phyloP scores from a whole-genome alignment of 176 grass and related monocot species.

The Secale cereale region DNA sequence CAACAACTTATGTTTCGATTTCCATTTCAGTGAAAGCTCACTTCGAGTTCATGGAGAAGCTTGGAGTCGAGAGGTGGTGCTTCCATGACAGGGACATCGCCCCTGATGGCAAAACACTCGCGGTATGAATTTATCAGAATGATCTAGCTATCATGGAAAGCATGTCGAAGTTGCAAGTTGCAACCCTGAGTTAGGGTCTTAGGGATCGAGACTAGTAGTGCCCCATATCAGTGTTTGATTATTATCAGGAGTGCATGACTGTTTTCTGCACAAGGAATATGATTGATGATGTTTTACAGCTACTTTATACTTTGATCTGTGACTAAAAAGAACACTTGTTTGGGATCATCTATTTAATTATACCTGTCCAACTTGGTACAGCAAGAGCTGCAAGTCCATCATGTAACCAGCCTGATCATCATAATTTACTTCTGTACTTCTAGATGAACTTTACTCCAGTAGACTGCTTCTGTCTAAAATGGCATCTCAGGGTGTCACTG shows the following conservation, averaged over 20 bases:
- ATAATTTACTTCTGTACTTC: too few relatives aligned
- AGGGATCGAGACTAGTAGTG: neutral
- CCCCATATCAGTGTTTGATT: neutral
- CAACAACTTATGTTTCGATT: neutral
- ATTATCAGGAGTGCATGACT: neutral
- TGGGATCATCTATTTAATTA: neutral
- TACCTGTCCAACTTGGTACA: too few relatives aligned
- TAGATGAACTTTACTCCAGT: neutral
- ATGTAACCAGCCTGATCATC: too few relatives aligned
- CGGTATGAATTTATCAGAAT: conserved; percentile 33
- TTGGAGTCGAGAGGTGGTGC: conserved; percentile 94
- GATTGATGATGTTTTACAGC: neutral
- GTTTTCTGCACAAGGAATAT: neutral
- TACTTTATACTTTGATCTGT: neutral
- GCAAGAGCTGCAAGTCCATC: too few relatives aligned
- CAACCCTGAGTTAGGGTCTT: neutral
- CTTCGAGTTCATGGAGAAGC: conserved; percentile 95
- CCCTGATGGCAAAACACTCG: conserved; percentile 73
- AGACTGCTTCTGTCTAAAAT: neutral
- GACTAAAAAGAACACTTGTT: neutral
- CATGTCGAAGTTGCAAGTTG: neutral
- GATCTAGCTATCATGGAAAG: too few relatives aligned
- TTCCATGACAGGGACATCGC: conserved; percentile 99
- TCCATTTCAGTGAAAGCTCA: conserved; percentile 76
- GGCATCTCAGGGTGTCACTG: neutral